Percentiles rank a stretch among this genome's conserved stretches.
Conservation (phyloP, 805 yeast genomes). For the Starmerella stigmatis region DNA sequence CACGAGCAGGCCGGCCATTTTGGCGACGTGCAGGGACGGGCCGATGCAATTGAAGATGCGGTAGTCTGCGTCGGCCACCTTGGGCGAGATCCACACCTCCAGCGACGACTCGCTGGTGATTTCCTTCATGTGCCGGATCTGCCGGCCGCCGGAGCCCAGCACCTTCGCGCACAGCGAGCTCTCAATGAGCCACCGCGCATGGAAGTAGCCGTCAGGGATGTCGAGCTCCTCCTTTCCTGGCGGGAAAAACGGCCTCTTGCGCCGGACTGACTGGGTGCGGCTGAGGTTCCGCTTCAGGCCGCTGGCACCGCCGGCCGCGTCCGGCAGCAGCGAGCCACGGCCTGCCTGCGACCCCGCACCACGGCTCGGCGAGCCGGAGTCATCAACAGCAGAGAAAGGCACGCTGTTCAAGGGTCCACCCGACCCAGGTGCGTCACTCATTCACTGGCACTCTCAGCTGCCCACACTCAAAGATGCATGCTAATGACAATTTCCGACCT, state of each 20-base stretch:
- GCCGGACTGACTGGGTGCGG: conserved; percentile 1
- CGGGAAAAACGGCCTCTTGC: not conserved
- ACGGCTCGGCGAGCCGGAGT: not conserved
- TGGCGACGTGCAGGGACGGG: conserved; percentile 64
- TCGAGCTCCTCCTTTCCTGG: not conserved
- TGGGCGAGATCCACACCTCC: conserved; percentile 28
- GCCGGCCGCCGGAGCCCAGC: conserved; percentile 21
- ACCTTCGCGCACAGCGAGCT: conserved; percentile 14
- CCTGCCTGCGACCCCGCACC: not conserved
- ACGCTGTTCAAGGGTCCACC: not conserved
- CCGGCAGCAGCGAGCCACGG: not conserved
- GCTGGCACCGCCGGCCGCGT: conserved; percentile 1
- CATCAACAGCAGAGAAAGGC: not conserved
- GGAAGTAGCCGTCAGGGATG: conserved; percentile 1
- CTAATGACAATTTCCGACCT: not conserved
- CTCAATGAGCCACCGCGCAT: conserved; percentile 18
- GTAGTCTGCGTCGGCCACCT: conserved; percentile 47
- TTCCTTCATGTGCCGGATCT: conserved; percentile 16
- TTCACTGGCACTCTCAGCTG: not conserved
- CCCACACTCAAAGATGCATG: not conserved
- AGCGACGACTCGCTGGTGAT: conserved; percentile 11
- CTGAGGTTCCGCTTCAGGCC: conserved; percentile 1
- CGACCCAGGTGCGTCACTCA: conserved; percentile 1
- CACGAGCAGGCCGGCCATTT: conserved; percentile 65
- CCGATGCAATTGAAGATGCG: conserved; percentile 68